These are phyloP conservation scores for Sclerotinia minor DNA, from an alignment of 2,329 filamentous ascomycete species.

Conservation along the genomic window DNA sequence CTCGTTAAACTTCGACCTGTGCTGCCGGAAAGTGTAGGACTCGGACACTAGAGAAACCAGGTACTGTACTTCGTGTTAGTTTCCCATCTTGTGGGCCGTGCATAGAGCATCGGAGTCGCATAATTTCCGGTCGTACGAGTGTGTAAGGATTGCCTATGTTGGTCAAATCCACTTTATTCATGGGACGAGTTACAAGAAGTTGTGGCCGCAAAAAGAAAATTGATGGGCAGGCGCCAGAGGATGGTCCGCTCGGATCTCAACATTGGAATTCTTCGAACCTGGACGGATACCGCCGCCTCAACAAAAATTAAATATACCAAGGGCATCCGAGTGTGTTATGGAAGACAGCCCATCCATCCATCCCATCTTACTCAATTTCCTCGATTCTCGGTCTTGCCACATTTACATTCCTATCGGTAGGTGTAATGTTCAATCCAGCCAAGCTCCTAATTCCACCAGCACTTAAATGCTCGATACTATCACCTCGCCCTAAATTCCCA, in stretches of 20 bases:
- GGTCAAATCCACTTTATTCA: not conserved
- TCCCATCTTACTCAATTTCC: slow-evolving; percentile 55
- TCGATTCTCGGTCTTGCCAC: slow-evolving; percentile 52
- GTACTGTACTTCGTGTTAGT: no score
- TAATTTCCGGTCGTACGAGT: no score
- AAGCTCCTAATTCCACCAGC: slow-evolving; percentile 42
- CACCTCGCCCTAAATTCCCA: slow-evolving; percentile 19
- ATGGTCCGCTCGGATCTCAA: not conserved
- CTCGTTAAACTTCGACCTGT: not conserved
- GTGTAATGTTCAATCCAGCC: slow-evolving; percentile 49
- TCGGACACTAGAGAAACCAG: no score
- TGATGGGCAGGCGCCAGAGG: not conserved
- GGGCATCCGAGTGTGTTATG: not conserved
- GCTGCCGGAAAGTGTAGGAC: no score
- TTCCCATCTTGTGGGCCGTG: no score
- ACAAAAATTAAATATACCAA: not conserved
- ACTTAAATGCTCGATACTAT: slow-evolving; percentile 25
- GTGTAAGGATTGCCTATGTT: not conserved
- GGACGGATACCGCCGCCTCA: not conserved
- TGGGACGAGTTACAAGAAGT: not conserved
- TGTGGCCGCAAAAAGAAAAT: not conserved
- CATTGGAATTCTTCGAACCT: not conserved
- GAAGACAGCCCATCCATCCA: not conserved
- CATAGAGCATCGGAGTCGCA: no score
- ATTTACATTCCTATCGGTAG: slow-evolving; percentile 29